Evolutionary conservation across 2,329 filamentous ascomycete species (phyloP), one percentile per base, ranked within the genome.

Genomic region (Blastomyces parvus): DNA sequence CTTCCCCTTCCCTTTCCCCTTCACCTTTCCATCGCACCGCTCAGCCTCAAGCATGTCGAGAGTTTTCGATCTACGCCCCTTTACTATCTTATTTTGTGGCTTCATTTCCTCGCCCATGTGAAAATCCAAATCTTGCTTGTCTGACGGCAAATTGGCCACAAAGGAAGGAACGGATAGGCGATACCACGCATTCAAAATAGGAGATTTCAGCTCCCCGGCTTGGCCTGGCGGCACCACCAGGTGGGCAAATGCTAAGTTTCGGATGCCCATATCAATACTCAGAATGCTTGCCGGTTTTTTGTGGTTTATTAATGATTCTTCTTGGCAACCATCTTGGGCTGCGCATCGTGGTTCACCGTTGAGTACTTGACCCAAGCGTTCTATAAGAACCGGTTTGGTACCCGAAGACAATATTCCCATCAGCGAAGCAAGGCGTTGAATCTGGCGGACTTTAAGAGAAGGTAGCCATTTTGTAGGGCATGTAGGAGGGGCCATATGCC

Each of bases 221-320:
- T 53, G 36, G 33, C 60, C 36, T 38, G 67, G 63, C 57, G 66
- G 64, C 61, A 82, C 70, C 22, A 76, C 70, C 40, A 89, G 74
- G 65, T 90, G 80, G 67, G 88, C 89, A 72, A 86, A 90, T 0
- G 89, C 90, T 3, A 95, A 79, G 72, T 95, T 95, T 53, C 85
- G 85, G 67, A 95, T 88, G 3, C 90, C 90, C 84, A 94, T 88
- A 73, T 95, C 90, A 66, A 95, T 88, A 71, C 89, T 92, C 42
- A 94, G 74, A 30, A 94, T 80, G 53, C 86, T 81, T 68, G 68
- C 63, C 17, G 50, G 63, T 58, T 62, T 48, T 5, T 33, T 50
- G 53, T 19, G 36, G 27, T 36, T 38, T 22, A 42, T 36, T 33
- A 61, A 44, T 11, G 14, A 19, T 6, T 55, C 38, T 33, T 30